phyloP scores from a whole-genome alignment of 2,329 filamentous ascomycete species.

The Claviceps pazoutovae region DNA sequence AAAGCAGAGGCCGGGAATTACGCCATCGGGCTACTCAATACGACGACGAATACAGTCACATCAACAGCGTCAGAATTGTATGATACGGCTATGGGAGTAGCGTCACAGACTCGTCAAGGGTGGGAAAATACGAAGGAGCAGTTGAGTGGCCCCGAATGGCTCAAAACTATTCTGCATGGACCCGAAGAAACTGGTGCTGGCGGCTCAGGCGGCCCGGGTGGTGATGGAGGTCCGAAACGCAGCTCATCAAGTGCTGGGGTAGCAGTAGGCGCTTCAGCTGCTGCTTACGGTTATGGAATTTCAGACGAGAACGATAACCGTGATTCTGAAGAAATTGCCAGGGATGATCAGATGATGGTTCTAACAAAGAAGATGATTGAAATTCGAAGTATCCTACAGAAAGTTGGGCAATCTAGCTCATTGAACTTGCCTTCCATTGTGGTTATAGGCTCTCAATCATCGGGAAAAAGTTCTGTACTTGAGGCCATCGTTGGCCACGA shows the following conservation, averaged over 20 bases:
- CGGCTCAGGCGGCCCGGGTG: conserved; percentile 33
- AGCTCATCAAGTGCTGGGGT: conserved; percentile 46
- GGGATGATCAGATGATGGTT: conserved; percentile 98
- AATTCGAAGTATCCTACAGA: conserved; percentile 81
- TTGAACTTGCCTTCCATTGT: conserved; percentile 90
- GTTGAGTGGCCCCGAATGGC: conserved; percentile 58
- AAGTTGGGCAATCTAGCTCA: conserved; percentile 79
- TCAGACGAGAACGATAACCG: conserved; percentile 50
- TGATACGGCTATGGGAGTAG: conserved; percentile 58
- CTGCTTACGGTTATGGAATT: conserved; percentile 66
- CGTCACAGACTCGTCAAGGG: conserved; percentile 63
- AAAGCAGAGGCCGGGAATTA: conserved; percentile 33
- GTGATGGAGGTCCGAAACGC: conserved; percentile 38
- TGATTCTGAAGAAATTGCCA: conserved; percentile 50
- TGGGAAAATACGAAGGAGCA: conserved; percentile 76
- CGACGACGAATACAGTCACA: conserved; percentile 57
- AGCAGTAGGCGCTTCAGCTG: conserved; percentile 57
- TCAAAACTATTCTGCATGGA: conserved; percentile 55
- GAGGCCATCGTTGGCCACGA: conserved; percentile 97
- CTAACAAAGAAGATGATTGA: conserved; percentile 99
- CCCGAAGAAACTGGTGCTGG: conserved; percentile 45
- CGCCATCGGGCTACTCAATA: conserved; percentile 52
- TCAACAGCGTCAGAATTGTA: conserved; percentile 56
- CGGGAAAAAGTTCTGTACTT: conserved; percentile 91
- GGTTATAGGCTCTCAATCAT: conserved; percentile 97